A percentile compares a stretch with the other conserved stretches of the same genome.
These are phyloP conservation scores for Dillenia turbinata DNA, from an alignment of 164 flowering plant genomes.

Conservation along the genomic window DNA sequence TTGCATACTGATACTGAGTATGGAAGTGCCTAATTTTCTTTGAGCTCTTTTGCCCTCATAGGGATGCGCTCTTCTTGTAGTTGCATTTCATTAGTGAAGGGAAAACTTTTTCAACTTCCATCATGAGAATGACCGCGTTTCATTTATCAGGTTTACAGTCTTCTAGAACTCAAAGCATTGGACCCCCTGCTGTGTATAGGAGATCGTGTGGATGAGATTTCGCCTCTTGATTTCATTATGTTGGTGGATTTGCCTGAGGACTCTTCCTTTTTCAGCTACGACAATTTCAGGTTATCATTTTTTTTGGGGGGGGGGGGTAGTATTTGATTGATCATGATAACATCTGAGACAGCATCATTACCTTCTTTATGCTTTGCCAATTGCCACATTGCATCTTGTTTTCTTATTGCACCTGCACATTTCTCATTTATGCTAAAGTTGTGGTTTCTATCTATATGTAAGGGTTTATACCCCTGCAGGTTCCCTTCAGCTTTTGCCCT, in stretches of 20 bases:
- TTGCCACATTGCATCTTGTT: neutral
- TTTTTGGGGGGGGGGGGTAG: neutral
- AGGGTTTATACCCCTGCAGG: too few species aligned
- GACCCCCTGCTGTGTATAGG: slow-evolving; percentile 46
- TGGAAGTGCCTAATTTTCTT: too few species aligned
- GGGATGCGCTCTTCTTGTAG: too few species aligned
- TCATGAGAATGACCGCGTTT: neutral
- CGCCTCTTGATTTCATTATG: slow-evolving; percentile 53
- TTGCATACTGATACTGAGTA: too few species aligned
- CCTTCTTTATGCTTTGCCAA: neutral
- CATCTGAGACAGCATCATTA: neutral
- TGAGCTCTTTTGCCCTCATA: too few species aligned
- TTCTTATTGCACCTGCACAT: neutral
- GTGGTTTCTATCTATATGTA: too few species aligned
- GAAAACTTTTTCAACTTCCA: too few species aligned
- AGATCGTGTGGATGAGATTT: slow-evolving; percentile 32
- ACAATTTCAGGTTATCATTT: slow-evolving; percentile 61
- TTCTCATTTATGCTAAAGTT: neutral
- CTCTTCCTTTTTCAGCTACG: slow-evolving; percentile 65
- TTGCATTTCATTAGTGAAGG: too few species aligned
- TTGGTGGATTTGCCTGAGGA: slow-evolving; percentile 68
- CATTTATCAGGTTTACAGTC: slow-evolving; percentile 43
- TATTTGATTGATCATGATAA: neutral
- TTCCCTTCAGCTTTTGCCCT: too few species aligned
- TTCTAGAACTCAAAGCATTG: slow-evolving; percentile 51